These are phyloP conservation scores for Suillus paluster DNA, from an alignment of 768 basidiomycete species.

Conservation along the genomic window DNA sequence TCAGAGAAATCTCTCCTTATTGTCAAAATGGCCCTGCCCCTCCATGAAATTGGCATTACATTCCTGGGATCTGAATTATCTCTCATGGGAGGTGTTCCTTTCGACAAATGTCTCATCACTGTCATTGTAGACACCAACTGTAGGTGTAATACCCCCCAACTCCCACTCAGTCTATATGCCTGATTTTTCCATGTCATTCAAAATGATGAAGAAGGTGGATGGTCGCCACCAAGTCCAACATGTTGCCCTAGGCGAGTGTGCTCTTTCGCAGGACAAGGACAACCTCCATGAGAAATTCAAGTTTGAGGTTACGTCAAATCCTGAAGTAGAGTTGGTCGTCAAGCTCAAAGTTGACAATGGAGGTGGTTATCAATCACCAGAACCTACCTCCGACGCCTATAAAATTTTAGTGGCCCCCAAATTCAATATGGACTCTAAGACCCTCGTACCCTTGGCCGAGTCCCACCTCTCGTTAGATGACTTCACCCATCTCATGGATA, in stretches of 20 bases:
- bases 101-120: not conserved
- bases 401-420: not conserved
- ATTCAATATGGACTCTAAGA: not conserved
- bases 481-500: not conserved
- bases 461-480: not conserved
- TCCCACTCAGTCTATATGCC: not conserved
- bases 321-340: no score
- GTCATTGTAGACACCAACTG: not conserved
- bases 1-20: not conserved
- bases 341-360: no score
- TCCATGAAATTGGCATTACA: not conserved
- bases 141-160: not conserved
- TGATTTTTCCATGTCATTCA: not conserved
- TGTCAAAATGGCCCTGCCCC: not conserved
- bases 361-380: not conserved
- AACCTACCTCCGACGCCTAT: not conserved
- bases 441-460: not conserved
- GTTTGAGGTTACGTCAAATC: not conserved
- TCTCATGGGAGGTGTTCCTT: not conserved
- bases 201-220: not conserved
- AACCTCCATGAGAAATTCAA: not conserved
- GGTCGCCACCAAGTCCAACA: not conserved
- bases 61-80: not conserved
- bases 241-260: not conserved
- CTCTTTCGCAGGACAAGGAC: not conserved